These are phyloP conservation scores for Clavispora vitiphila DNA, from an alignment of 805 yeast genomes.

Conservation along the genomic window DNA sequence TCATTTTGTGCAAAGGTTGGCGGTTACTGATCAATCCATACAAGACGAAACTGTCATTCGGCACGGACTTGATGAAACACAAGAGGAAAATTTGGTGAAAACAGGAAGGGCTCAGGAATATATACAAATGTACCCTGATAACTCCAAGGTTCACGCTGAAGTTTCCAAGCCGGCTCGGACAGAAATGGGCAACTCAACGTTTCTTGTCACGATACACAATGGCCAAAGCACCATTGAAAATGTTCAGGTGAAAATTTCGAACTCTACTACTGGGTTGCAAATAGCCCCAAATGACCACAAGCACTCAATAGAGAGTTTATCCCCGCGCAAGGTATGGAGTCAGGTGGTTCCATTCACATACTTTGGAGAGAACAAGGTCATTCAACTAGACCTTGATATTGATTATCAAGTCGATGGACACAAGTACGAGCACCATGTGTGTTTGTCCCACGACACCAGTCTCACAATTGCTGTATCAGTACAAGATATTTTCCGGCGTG, in stretches of 20 bases:
- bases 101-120: neutral
- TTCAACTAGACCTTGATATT: constrained; percentile 19
- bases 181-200: constrained; percentile 24
- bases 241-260: constrained; percentile 14
- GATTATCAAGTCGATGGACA: constrained; percentile 17
- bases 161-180: constrained; percentile 20
- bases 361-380: constrained; percentile 23
- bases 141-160: constrained; percentile 23
- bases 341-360: constrained; percentile 29
- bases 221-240: constrained; percentile 29
- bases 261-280: constrained; percentile 17
- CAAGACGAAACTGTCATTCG: constrained; percentile 8
- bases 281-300: constrained; percentile 2
- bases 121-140: constrained; percentile 13
- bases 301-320: neutral
- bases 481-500: constrained; percentile 65
- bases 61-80: neutral
- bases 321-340: constrained; percentile 11
- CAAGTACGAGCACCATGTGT: constrained; percentile 18
- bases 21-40: neutral
- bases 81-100: neutral
- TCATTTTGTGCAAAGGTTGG: neutral
- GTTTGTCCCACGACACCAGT: constrained; percentile 44
- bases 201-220: constrained; percentile 22
- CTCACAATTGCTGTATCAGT: constrained; percentile 69